Evolutionary conservation across 2,329 filamentous ascomycete genomes (phyloP).

Genomic region (Cryphonectria japonica): DNA sequence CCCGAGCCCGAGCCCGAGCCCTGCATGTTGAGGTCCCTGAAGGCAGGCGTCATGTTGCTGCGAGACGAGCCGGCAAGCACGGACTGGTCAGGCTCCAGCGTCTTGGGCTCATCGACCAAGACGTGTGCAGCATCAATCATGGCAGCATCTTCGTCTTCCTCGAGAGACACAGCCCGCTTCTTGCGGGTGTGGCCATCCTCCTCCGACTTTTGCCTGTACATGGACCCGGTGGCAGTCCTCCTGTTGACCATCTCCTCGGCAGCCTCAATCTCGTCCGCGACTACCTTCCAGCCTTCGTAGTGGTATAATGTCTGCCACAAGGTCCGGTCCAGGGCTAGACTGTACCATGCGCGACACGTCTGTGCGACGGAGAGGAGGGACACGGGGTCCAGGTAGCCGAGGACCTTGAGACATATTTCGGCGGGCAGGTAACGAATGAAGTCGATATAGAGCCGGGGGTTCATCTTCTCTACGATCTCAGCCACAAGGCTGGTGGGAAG

Average conservation of each 20-base stretch:
- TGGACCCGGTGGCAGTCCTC: conserved; percentile 43
- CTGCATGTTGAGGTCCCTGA: conserved; percentile 42
- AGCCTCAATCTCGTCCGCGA: conserved; percentile 64
- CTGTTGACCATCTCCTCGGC: conserved; percentile 66
- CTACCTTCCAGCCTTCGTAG: conserved; percentile 82
- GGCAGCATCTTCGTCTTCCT: conserved; percentile 51
- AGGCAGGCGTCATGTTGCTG: conserved; percentile 32
- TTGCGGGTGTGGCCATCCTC: conserved; percentile 58
- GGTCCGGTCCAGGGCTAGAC: conserved; percentile 77
- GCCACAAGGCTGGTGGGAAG: conserved; percentile 81
- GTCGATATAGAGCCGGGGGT: conserved; percentile 88
- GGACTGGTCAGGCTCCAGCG: conserved; percentile 32
- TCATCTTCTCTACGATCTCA: conserved; percentile 77
- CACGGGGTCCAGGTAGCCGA: conserved; percentile 80
- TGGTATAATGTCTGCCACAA: conserved; percentile 86
- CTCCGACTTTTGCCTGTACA: conserved; percentile 47
- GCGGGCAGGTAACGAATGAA: conserved; percentile 84
- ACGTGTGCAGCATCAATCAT: conserved; percentile 43
- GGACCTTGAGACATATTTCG: conserved; percentile 88
- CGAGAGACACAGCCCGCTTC: conserved; percentile 55
- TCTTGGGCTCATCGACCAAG: conserved; percentile 34
- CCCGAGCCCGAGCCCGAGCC: conserved; percentile 39
- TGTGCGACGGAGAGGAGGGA: conserved; percentile 80
- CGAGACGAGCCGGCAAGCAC: conserved; percentile 33
- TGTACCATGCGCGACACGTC: conserved; percentile 81